phyloP scores from a whole-genome alignment of 73 alveolate genomes.

The Uronychia binucleata region DNA sequence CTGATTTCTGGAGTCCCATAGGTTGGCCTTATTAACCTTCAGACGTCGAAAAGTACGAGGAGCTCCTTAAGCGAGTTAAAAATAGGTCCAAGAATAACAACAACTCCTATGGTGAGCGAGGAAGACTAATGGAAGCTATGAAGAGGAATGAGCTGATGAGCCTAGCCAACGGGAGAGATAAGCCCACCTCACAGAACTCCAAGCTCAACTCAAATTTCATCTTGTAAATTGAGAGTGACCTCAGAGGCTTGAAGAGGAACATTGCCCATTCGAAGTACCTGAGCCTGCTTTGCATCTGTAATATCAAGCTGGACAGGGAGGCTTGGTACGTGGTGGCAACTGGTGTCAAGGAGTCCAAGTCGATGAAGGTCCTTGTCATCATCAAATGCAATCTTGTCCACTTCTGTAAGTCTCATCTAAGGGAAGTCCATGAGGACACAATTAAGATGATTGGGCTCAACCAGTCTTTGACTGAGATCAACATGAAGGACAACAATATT shows the following conservation, averaged over 20 bases:
- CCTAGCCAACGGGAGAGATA: background rate
- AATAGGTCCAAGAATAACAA: background rate
- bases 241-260: background rate
- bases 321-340: background rate
- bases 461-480: background rate
- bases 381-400: background rate
- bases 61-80: background rate
- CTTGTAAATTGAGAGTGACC: background rate
- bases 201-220: background rate
- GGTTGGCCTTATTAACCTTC: background rate
- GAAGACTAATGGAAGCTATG: background rate
- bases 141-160: background rate
- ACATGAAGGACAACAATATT: constrained; percentile 32
- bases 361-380: background rate
- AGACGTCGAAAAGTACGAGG: background rate
- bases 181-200: background rate
- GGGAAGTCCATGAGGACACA: background rate
- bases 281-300: background rate
- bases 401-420: background rate
- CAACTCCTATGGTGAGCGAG: background rate
- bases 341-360: background rate
- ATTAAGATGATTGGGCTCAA: background rate
- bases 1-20: background rate
- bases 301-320: background rate
- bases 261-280: background rate